These are phyloP conservation scores for Paraleonurus japonicus DNA, from an alignment of 257 asterid species.

Conservation along the genomic window DNA sequence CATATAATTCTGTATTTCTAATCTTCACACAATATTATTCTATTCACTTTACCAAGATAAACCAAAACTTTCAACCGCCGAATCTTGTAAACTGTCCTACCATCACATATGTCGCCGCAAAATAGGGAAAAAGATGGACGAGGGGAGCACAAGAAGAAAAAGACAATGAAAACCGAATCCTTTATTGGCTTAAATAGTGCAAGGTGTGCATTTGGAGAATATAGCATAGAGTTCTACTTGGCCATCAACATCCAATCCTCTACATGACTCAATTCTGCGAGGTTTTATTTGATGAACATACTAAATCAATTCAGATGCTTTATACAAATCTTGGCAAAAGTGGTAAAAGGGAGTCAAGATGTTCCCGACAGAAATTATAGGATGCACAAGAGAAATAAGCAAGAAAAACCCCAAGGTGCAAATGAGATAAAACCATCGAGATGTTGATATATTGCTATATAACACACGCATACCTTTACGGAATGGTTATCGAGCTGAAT, in stretches of 20 bases:
- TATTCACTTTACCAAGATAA: background rate
- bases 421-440: background rate
- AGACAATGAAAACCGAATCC: background rate
- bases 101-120: background rate
- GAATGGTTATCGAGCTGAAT: constrained; percentile 59
- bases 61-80: background rate
- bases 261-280: constrained; percentile 4
- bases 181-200: background rate
- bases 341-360: background rate
- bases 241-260: constrained; percentile 18
- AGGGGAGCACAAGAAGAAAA: background rate
- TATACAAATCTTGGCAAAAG: background rate
- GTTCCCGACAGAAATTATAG: background rate
- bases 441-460: background rate
- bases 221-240: background rate
- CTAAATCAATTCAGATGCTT: background rate
- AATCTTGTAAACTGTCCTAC: background rate
- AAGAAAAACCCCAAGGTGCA: background rate
- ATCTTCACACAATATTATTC: background rate
- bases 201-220: background rate
- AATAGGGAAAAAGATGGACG: background rate
- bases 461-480: constrained; percentile 52
- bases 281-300: background rate
- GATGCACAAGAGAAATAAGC: background rate
- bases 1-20: background rate